Conservation (phyloP, 2,329 filamentous ascomycete genomes). For the Pseudogymnoascus sp. region DNA sequence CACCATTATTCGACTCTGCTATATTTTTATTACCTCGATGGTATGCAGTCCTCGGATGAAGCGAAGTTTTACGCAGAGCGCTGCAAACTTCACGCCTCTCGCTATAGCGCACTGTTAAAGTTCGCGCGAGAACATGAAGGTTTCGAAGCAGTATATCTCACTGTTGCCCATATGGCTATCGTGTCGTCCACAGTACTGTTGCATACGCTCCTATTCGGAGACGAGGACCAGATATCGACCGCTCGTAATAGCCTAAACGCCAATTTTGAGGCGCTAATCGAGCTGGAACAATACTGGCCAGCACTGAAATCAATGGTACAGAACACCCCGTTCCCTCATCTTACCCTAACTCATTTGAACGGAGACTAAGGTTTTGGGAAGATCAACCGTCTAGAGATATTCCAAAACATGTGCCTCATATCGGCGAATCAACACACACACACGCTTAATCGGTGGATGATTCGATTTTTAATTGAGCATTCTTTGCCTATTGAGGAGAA, state of each 20-base stretch:
- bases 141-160: slow-evolving; percentile 29
- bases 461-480: slow-evolving; percentile 15
- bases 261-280: slow-evolving; percentile 16
- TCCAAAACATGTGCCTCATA: slow-evolving; percentile 14
- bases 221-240: slow-evolving; percentile 12
- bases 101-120: slow-evolving; percentile 25
- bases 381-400: slow-evolving; percentile 13
- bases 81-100: slow-evolving; percentile 27
- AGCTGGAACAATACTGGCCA: slow-evolving; percentile 16
- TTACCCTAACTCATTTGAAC: no score
- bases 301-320: slow-evolving; percentile 13
- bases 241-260: slow-evolving; percentile 11
- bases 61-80: slow-evolving; percentile 13
- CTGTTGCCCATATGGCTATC: slow-evolving; percentile 31
- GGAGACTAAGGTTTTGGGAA: not conserved
- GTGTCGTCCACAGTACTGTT: slow-evolving; percentile 31
- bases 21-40: slow-evolving; percentile 33
- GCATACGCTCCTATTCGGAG: slow-evolving; percentile 29
- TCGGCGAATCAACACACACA: slow-evolving; percentile 12
- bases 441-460: slow-evolving; percentile 15
- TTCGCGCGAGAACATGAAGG: slow-evolving; percentile 18
- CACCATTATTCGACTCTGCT: slow-evolving; percentile 34
- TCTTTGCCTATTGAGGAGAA: slow-evolving; percentile 15
- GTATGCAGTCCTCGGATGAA: not conserved
- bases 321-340: not conserved